A percentile compares a stretch with the other conserved stretches of the same genome.
These are phyloP conservation scores for Ganoderma multipileum DNA, from an alignment of 1,284 basidiomycete species.

Conservation along the genomic window DNA sequence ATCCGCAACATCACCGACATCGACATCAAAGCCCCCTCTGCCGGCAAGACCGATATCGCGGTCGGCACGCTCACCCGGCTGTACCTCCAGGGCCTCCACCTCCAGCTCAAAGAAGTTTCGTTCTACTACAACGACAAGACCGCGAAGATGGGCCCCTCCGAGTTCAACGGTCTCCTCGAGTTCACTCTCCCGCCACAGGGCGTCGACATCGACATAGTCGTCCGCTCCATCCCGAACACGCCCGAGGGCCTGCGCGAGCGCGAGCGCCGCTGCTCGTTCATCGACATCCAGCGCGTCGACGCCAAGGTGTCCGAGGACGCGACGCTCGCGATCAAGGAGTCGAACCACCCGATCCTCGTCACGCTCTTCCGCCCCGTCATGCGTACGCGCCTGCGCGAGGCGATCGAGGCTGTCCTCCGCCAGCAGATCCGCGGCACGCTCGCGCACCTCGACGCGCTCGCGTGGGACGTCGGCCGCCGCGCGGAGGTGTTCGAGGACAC, in stretches of 20 bases:
- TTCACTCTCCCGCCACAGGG: slow-evolving; percentile 69
- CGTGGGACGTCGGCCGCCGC: slow-evolving; percentile 62
- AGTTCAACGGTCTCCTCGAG: slow-evolving; percentile 65
- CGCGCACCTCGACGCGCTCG: slow-evolving; percentile 58
- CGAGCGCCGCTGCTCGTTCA: slow-evolving; percentile 53
- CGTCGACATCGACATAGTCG: slow-evolving; percentile 67
- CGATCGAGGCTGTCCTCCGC: slow-evolving; percentile 60
- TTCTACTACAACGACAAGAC: slow-evolving; percentile 74
- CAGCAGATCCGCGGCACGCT: slow-evolving; percentile 58
- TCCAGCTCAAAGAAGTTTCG: slow-evolving; percentile 66
- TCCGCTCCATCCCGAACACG: slow-evolving; percentile 64
- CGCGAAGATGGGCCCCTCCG: slow-evolving; percentile 55
- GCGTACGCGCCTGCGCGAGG: slow-evolving; percentile 58
- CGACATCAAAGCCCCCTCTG: slow-evolving; percentile 60
- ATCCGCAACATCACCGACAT: slow-evolving; percentile 77
- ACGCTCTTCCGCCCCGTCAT: slow-evolving; percentile 69
- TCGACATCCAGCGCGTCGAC: slow-evolving; percentile 59
- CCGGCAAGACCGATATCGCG: slow-evolving; percentile 47
- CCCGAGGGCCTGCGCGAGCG: slow-evolving; percentile 49
- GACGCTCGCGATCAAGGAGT: slow-evolving; percentile 57
- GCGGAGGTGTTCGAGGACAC: slow-evolving; percentile 69
- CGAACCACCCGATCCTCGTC: slow-evolving; percentile 66
- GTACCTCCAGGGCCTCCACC: slow-evolving; percentile 65
- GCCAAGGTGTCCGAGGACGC: slow-evolving; percentile 61
- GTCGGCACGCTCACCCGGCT: slow-evolving; percentile 69